These are phyloP conservation scores for Neospermospora avenae DNA, from an alignment of 2,329 filamentous ascomycete genomes.

Conservation along the genomic window DNA sequence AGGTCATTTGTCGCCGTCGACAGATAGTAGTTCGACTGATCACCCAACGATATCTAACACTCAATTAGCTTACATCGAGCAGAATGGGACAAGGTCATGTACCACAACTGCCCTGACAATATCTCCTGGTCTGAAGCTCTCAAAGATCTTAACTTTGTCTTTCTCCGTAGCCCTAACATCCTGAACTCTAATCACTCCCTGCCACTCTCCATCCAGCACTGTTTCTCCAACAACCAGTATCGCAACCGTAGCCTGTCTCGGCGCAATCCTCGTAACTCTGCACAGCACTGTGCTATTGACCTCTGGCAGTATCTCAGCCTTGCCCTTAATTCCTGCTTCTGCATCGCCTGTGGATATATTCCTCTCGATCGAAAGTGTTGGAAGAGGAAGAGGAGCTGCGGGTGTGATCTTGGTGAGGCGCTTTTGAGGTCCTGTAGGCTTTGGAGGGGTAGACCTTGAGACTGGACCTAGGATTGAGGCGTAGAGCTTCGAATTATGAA, in stretches of 20 bases:
- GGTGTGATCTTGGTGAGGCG: constrained; percentile 56
- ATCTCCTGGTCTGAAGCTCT: constrained; percentile 90
- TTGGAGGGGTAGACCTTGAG: constrained; percentile 44
- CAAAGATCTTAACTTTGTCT: constrained; percentile 86
- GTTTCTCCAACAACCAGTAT: constrained; percentile 78
- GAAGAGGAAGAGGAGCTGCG: constrained; percentile 41
- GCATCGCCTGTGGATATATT: constrained; percentile 17
- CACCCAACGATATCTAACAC: constrained; percentile 80
- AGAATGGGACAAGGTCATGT: constrained; percentile 13
- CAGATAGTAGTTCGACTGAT: constrained; percentile 95
- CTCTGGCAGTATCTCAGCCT: constrained; percentile 73
- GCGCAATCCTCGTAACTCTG: constrained; percentile 79
- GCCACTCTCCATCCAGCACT: constrained; percentile 75
- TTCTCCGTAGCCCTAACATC: constrained; percentile 95
- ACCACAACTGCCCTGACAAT: constrained; percentile 83
- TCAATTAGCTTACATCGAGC: background rate
- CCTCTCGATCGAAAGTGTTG: constrained; percentile 53
- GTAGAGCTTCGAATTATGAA: constrained; percentile 70
- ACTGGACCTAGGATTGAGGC: constrained; percentile 79
- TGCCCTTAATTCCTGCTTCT: constrained; percentile 34
- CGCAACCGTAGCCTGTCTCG: constrained; percentile 78
- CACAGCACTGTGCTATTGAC: constrained; percentile 80
- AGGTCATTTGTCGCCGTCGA: constrained; percentile 87
- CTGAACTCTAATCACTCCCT: constrained; percentile 80
- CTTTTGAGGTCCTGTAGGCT: constrained; percentile 48